Percentiles rank a stretch among this genome's conserved stretches.
Conservation (phyloP, 306 rosid species). For the Inga laurina region DNA sequence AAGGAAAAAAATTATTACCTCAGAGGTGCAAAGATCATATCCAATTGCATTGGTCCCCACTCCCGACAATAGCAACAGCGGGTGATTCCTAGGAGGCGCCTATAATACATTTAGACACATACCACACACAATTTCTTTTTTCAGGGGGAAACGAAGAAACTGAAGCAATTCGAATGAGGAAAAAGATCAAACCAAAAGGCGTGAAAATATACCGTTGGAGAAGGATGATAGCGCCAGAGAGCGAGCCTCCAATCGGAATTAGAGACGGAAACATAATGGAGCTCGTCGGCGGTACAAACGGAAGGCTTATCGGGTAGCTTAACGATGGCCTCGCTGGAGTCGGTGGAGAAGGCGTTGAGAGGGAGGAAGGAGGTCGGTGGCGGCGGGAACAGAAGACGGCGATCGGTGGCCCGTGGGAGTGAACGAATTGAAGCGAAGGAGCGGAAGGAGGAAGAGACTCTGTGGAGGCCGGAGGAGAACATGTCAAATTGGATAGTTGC, state of each 20-base stretch:
- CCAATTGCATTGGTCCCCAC: slow-evolving; percentile 99
- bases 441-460: slow-evolving; percentile 49
- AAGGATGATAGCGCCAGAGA: slow-evolving; percentile 93
- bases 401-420: slow-evolving; percentile 47
- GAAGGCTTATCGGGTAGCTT: slow-evolving; percentile 70
- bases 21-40: slow-evolving; percentile 92
- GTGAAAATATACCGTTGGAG: slow-evolving; percentile 53
- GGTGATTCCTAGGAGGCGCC: slow-evolving; percentile 92
- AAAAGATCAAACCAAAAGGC: not conserved
- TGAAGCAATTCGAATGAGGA: slow-evolving; percentile 10
- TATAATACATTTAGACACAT: slow-evolving; percentile 30
- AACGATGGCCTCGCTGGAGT: slow-evolving; percentile 26
- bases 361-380: slow-evolving; percentile 38
- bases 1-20: slow-evolving; percentile 40
- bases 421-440: slow-evolving; percentile 27
- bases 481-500: slow-evolving; percentile 64
- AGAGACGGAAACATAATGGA: slow-evolving; percentile 81
- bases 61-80: slow-evolving; percentile 84
- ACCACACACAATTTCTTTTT: not conserved
- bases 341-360: slow-evolving; percentile 60
- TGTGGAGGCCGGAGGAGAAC: slow-evolving; percentile 44
- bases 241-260: slow-evolving; percentile 90
- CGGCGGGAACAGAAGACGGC: slow-evolving; percentile 4
- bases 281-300: slow-evolving; percentile 93
- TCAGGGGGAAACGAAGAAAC: not conserved